Evolutionary conservation across 768 basidiomycete genomes (phyloP).

Genomic region (Lactarius sp.): DNA sequence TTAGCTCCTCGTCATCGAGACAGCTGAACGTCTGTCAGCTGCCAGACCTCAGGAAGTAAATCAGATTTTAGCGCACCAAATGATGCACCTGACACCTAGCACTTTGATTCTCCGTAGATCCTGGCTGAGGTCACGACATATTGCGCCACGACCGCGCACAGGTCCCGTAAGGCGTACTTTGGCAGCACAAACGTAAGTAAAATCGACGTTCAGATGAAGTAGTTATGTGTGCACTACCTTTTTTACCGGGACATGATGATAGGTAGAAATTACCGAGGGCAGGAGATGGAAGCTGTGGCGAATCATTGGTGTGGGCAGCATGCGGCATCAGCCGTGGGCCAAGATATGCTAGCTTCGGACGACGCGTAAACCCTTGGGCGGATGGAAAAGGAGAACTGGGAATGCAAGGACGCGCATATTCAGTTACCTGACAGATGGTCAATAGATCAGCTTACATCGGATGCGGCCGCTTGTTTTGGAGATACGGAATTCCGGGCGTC

Average conservation of each 20-base stretch:
- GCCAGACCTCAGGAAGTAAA: background rate
- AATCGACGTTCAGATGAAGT: background rate
- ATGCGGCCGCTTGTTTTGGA: slow-evolving; percentile 10
- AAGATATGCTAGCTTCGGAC: slow-evolving; percentile 9
- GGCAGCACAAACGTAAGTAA: background rate
- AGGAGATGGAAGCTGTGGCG: slow-evolving; percentile 13
- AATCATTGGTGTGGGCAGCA: background rate
- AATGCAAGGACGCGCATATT: background rate
- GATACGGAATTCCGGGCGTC: background rate
- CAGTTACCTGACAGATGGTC: background rate
- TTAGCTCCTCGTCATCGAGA: slow-evolving; percentile 79
- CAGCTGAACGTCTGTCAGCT: slow-evolving; percentile 45
- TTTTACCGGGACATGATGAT: slow-evolving; percentile 94
- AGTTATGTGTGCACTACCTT: slow-evolving; percentile 43
- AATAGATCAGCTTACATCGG: slow-evolving; percentile 1
- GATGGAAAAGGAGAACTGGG: slow-evolving; percentile 4
- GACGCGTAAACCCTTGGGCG: slow-evolving; percentile 1
- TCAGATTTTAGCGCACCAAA: slow-evolving; percentile 53
- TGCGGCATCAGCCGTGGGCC: background rate
- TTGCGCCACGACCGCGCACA: slow-evolving; percentile 70
- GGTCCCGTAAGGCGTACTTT: slow-evolving; percentile 70
- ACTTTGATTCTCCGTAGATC: slow-evolving; percentile 74
- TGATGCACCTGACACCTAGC: slow-evolving; percentile 71
- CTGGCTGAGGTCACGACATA: slow-evolving; percentile 74
- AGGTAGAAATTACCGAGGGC: slow-evolving; percentile 79